These are phyloP conservation scores for Cutaneotrichosporon sp. DNA, from an alignment of 1,284 basidiomycete genomes.

Conservation along the genomic window DNA sequence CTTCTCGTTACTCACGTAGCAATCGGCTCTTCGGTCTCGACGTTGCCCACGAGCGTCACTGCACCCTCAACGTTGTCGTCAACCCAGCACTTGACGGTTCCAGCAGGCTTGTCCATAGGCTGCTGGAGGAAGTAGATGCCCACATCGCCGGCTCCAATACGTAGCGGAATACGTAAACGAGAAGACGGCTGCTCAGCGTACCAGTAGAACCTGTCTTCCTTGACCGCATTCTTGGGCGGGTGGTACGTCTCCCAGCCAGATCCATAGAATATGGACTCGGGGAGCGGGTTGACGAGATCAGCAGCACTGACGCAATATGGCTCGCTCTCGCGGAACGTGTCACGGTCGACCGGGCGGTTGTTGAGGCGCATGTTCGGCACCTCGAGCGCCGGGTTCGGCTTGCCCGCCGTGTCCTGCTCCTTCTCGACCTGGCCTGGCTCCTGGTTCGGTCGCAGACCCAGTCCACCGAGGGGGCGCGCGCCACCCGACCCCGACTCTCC, in stretches of 20 bases:
- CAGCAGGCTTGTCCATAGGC: slow-evolving; percentile 44
- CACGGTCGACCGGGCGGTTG: slow-evolving; percentile 59
- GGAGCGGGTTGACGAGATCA: slow-evolving; percentile 88
- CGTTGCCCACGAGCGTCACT: slow-evolving; percentile 45
- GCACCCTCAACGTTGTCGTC: slow-evolving; percentile 50
- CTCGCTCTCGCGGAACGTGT: slow-evolving; percentile 71
- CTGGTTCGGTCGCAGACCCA: slow-evolving; percentile 46
- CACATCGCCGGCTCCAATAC: slow-evolving; percentile 48
- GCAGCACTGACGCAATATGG: slow-evolving; percentile 90
- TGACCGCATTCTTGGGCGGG: slow-evolving; percentile 54
- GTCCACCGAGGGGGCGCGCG: slow-evolving; percentile 32
- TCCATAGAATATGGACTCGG: slow-evolving; percentile 79
- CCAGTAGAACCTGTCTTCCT: slow-evolving; percentile 73
- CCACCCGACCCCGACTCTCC: slow-evolving; percentile 2
- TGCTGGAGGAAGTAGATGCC: slow-evolving; percentile 49
- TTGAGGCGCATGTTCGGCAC: slow-evolving; percentile 70
- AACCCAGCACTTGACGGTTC: slow-evolving; percentile 49
- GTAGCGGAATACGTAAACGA: slow-evolving; percentile 42
- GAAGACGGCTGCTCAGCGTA: slow-evolving; percentile 55
- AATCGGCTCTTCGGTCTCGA: slow-evolving; percentile 33
- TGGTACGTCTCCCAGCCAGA: slow-evolving; percentile 79
- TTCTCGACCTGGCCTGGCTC: slow-evolving; percentile 29
- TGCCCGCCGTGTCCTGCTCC: slow-evolving; percentile 14
- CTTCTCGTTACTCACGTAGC: slow-evolving; percentile 20
- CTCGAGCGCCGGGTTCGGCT: slow-evolving; percentile 43